These are phyloP conservation scores for Garcia nutans DNA, from an alignment of 345 rosid genomes.

Conservation along the genomic window DNA sequence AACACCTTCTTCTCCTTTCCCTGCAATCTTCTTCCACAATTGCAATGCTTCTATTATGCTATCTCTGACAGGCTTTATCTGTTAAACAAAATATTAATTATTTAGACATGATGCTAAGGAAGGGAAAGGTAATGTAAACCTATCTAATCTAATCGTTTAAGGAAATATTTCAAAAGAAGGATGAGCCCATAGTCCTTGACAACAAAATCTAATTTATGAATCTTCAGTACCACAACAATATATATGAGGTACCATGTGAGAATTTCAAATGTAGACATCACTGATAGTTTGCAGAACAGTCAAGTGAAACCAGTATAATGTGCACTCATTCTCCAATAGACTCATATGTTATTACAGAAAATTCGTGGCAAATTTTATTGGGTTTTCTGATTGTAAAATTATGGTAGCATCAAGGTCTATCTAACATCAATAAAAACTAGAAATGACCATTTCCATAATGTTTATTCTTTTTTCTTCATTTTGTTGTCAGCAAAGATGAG, in stretches of 20 bases:
- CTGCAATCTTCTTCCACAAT: slow-evolving; percentile 81
- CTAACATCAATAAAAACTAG: not conserved
- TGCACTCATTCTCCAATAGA: not conserved
- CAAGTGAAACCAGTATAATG: not conserved
- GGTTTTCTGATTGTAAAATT: not conserved
- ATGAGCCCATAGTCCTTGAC: not conserved
- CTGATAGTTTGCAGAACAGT: not conserved
- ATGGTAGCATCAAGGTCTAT: not conserved
- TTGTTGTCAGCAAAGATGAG: not conserved
- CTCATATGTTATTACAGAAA: not conserved
- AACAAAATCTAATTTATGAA: not conserved
- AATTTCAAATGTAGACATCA: not conserved
- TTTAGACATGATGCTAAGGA: slow-evolving; percentile 10
- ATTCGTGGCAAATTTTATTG: not conserved
- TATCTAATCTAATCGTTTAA: slow-evolving; percentile 10
- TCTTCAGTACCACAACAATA: not conserved
- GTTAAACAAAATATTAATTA: slow-evolving; percentile 31
- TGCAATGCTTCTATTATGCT: slow-evolving; percentile 92
- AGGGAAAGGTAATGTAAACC: slow-evolving; percentile 17
- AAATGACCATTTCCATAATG: not conserved
- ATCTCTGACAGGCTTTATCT: slow-evolving; percentile 97
- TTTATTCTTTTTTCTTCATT: not conserved
- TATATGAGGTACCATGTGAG: not conserved
- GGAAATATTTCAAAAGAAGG: not conserved
- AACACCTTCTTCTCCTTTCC: slow-evolving; percentile 65